These are phyloP conservation scores for Dryas octopetala DNA, from an alignment of 306 rosid genomes.

Conservation along the genomic window DNA sequence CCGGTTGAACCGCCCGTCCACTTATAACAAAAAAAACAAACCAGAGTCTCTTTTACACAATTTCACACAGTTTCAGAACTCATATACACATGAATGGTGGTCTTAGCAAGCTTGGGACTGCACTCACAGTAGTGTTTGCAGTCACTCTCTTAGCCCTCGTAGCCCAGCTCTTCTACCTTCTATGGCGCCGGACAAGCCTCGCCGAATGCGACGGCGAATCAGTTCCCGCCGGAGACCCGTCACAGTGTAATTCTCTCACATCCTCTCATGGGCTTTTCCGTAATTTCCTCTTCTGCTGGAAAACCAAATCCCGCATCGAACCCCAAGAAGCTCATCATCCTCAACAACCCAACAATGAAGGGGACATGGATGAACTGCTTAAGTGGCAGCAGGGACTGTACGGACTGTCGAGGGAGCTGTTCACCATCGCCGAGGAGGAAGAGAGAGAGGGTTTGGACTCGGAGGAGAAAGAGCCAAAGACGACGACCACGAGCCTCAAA, in stretches of 20 bases:
- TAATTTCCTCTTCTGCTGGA: constrained; percentile 31
- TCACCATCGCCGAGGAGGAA: constrained; percentile 48
- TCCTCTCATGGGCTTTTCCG: constrained; percentile 22
- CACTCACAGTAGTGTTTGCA: constrained; percentile 20
- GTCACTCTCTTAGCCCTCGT: constrained; percentile 26
- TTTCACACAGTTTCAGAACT: not conserved
- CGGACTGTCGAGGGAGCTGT: constrained; percentile 36
- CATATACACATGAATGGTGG: constrained; percentile 23
- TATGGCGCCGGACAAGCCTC: constrained; percentile 25
- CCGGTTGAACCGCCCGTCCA: constrained; percentile 4
- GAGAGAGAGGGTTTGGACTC: constrained; percentile 39
- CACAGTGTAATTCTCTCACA: not conserved
- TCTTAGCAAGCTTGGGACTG: constrained; percentile 25
- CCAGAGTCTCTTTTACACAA: not conserved
- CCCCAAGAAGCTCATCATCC: constrained; percentile 13
- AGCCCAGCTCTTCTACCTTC: constrained; percentile 35
- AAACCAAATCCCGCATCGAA: constrained; percentile 35
- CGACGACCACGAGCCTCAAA: not conserved
- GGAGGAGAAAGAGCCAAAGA: constrained; percentile 13
- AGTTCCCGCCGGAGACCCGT: not conserved
- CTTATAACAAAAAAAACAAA: not conserved
- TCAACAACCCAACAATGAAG: not conserved
- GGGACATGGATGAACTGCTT: constrained; percentile 30
- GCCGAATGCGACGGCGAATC: not conserved
- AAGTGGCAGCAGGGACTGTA: constrained; percentile 39